Evolutionary conservation across 352 stramenopile genomes (phyloP).

Genomic region (Phytopythium ostracodes): DNA sequence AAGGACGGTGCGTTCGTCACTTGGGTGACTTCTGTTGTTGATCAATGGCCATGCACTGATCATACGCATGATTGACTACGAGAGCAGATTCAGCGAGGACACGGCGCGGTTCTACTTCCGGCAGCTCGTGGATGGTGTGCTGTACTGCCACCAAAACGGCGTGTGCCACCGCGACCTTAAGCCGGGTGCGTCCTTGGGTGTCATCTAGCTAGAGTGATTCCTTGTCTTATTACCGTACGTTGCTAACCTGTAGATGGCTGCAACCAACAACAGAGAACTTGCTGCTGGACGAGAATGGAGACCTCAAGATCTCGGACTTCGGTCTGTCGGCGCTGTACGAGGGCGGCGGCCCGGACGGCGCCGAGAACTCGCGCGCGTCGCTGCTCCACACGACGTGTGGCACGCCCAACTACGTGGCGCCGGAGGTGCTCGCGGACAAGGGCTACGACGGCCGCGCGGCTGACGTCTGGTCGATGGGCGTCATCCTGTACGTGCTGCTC

Average conservation of each 20-base stretch:
- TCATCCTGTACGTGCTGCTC: conserved; percentile 97
- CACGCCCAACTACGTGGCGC: conserved; percentile 96
- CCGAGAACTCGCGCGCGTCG: conserved; percentile 83
- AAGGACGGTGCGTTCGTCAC: conserved; percentile 57
- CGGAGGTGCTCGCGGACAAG: conserved; percentile 91
- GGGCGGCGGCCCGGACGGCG: conserved; percentile 65
- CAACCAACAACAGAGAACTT: conserved; percentile 81
- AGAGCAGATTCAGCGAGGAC: conserved; percentile 90
- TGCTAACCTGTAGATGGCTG: not conserved
- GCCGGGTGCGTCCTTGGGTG: conserved; percentile 45
- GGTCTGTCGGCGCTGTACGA: conserved; percentile 94
- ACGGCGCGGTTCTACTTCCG: conserved; percentile 98
- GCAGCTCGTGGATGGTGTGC: conserved; percentile 96
- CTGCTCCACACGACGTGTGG: conserved; percentile 95
- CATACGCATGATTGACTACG: not conserved
- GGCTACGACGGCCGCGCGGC: conserved; percentile 92
- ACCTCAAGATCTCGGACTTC: conserved; percentile 99
- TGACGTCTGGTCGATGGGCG: conserved; percentile 97
- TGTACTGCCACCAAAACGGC: conserved; percentile 97
- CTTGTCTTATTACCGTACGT: not conserved
- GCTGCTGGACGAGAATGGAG: conserved; percentile 93
- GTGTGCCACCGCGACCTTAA: conserved; percentile 97
- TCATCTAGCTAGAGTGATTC: not conserved
- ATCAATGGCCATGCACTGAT: not conserved
- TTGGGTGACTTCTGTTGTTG: not conserved